Percentiles rank a stretch among this genome's conserved stretches.
These are phyloP conservation scores for Vitis hybrid DNA, from an alignment of 177 flowering plant species.

Conservation along the genomic window DNA sequence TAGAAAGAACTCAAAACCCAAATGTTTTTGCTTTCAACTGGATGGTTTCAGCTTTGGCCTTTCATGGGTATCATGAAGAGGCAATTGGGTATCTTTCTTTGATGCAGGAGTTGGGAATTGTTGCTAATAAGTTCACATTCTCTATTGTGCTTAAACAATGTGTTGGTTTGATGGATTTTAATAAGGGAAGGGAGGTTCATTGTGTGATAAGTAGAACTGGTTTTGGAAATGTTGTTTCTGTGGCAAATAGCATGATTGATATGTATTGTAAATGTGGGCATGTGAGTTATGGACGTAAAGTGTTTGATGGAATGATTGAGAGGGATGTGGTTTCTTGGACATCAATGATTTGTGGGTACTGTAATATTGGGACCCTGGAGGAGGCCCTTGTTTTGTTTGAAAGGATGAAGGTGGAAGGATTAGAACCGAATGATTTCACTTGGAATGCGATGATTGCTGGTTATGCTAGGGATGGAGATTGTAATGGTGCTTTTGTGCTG, in stretches of 20 bases:
- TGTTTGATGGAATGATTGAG: slow-evolving; percentile 55
- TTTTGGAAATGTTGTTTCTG: slow-evolving; percentile 32
- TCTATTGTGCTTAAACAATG: slow-evolving; percentile 54
- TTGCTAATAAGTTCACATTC: slow-evolving; percentile 57
- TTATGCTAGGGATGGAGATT: slow-evolving; percentile 51
- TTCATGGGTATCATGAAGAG: slow-evolving; percentile 36
- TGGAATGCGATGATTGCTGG: slow-evolving; percentile 69
- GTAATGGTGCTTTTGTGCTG: slow-evolving; percentile 31
- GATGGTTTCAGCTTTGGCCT: slow-evolving; percentile 63
- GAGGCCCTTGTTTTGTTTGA: slow-evolving; percentile 46
- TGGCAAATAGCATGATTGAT: slow-evolving; percentile 53
- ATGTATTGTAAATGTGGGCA: slow-evolving; percentile 63
- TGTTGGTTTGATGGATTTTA: slow-evolving; percentile 58
- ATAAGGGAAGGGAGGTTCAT: slow-evolving; percentile 57
- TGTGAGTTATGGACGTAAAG: slow-evolving; percentile 29
- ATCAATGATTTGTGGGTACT: slow-evolving; percentile 58
- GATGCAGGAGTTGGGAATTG: slow-evolving; percentile 30
- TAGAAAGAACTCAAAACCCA: slow-evolving; percentile 33
- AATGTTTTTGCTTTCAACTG: slow-evolving; percentile 67
- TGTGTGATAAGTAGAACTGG: slow-evolving; percentile 33
- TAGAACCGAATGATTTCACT: slow-evolving; percentile 65
- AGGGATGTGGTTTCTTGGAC: slow-evolving; percentile 80
- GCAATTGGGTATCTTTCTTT: slow-evolving; percentile 45
- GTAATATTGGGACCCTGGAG: slow-evolving; percentile 28
- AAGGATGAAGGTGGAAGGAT: slow-evolving; percentile 51